Base-by-base conservation (phyloP, 345 rosid species). In the Rhodamnia argentea region DNA sequence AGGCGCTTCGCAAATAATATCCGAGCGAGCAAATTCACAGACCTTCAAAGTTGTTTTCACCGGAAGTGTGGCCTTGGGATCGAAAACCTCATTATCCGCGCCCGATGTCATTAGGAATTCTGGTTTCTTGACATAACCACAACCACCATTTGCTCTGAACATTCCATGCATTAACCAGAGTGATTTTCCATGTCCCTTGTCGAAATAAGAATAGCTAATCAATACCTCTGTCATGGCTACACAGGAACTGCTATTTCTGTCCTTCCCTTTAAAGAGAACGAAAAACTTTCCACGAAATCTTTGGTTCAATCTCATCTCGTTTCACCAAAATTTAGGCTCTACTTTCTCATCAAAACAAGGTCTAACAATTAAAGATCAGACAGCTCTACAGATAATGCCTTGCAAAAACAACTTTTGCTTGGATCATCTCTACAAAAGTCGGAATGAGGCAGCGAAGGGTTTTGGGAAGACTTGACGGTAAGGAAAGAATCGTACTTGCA, bases 131-230 rank as follows among this genome's bases (percentile, higher is more conserved):
- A 91, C 88, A 88, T 86, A 90, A 51, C 93, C 93, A 60, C 90
- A 91, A 20, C 90, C 91, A 12, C 93, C 91, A 82, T 91, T 90
- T 29, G 90, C 90, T 88, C 87, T 88, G 86, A 90, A 91, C 91
- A 90, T 87, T 57, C 92, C 93, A n/a, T 91, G 92, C 92, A 90
- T 87, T 85, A 85, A 47, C 93, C 93, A 90, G 37, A 91, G 93
- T 15, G 89, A 88, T 87, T 89, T 89, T 83, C 93, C 93, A 82
- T 89, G 52, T 37, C 93, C 92, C 91, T 90, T 86, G 52, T 57
- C 76, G 26, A 70, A 70, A 70, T 18, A 22, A 70, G 13, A 37
- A 37, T 37, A 70, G 81, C 47, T 70, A 70, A 70, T 70, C 81
- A 37, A 13, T 18, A 10, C 13, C 81, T 70, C 81, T 37, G 47